These are phyloP conservation scores for Daldinia sp. DNA, from an alignment of 2,329 filamentous ascomycete species.

Conservation along the genomic window DNA sequence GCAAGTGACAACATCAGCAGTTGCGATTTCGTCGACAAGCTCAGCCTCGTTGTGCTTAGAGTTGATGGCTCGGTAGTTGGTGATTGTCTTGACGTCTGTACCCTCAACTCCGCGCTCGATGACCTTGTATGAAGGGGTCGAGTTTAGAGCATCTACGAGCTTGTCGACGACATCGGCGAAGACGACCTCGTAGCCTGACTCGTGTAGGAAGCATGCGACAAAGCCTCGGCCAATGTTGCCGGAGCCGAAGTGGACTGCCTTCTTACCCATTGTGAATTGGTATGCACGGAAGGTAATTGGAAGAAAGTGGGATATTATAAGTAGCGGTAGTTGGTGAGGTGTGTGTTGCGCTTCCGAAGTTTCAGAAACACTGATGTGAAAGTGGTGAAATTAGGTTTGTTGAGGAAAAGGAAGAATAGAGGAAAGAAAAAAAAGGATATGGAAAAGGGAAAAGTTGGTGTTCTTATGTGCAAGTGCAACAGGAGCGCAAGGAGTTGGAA, in stretches of 20 bases:
- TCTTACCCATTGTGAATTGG: conserved; percentile 60
- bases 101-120: conserved; percentile 90
- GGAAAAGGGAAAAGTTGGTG: conserved; percentile 6
- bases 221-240: conserved; percentile 89
- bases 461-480: conserved; percentile 26
- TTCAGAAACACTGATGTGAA: conserved; percentile 4
- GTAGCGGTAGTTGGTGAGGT: not conserved
- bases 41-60: conserved; percentile 84
- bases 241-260: conserved; percentile 85
- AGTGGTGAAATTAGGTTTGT: conserved; percentile 6
- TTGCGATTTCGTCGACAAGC: conserved; percentile 83
- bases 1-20: conserved; percentile 92
- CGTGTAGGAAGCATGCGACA: conserved; percentile 90
- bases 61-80: conserved; percentile 97
- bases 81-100: conserved; percentile 81
- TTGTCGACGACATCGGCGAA: conserved; percentile 93
- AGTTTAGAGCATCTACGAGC: conserved; percentile 82
- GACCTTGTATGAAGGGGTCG: conserved; percentile 81
- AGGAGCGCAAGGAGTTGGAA: conserved; percentile 5
- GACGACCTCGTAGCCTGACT: conserved; percentile 94
- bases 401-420: conserved; percentile 7
- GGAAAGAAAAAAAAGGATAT: not conserved
- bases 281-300: not conserved
- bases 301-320: not conserved
- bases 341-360: conserved; percentile 1